A percentile compares a stretch with the other conserved stretches of the same genome.
Evolutionary conservation across 441 rosid genomes (phyloP).

Genomic region (Pelargonium citronellum): DNA sequence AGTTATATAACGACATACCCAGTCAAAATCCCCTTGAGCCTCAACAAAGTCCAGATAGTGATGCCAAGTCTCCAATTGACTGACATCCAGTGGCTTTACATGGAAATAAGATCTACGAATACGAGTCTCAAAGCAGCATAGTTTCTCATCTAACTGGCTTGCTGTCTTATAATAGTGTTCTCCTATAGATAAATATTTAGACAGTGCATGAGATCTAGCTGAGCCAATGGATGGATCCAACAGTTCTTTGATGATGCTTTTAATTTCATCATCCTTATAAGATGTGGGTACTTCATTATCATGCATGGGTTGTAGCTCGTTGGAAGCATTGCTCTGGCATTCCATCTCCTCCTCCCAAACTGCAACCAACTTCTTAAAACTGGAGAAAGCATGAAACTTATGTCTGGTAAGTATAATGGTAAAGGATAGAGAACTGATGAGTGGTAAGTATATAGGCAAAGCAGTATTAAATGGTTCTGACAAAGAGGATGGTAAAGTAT

Average conservation of each 20-base stretch:
- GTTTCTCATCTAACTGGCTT: conserved; percentile 43
- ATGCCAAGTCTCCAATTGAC: conserved; percentile 74
- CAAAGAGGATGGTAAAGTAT: conserved; percentile 9
- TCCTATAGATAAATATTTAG: conserved; percentile 52
- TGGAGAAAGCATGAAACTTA: conserved; percentile 30
- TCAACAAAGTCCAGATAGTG: conserved; percentile 74
- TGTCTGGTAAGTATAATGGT: not conserved
- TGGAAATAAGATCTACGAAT: conserved; percentile 78
- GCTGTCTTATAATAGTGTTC: conserved; percentile 50
- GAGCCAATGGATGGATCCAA: conserved; percentile 51
- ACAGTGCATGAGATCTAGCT: conserved; percentile 47
- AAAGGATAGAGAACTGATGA: conserved; percentile 8
- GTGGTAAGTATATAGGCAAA: not conserved
- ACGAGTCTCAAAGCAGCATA: conserved; percentile 49
- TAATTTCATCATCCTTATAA: conserved; percentile 42
- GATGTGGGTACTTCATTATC: conserved; percentile 36
- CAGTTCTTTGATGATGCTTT: conserved; percentile 46
- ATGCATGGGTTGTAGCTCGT: conserved; percentile 31
- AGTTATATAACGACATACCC: conserved; percentile 45
- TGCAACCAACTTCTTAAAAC: conserved; percentile 66
- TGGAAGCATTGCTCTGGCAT: conserved; percentile 24
- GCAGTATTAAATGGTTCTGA: not conserved
- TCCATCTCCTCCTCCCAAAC: conserved; percentile 55
- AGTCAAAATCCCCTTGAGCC: conserved; percentile 69
- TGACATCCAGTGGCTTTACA: conserved; percentile 51